Percentiles rank a stretch among this genome's conserved stretches.
Conservation (phyloP, 768 basidiomycete species). For the Gautieria morchelliformis region DNA sequence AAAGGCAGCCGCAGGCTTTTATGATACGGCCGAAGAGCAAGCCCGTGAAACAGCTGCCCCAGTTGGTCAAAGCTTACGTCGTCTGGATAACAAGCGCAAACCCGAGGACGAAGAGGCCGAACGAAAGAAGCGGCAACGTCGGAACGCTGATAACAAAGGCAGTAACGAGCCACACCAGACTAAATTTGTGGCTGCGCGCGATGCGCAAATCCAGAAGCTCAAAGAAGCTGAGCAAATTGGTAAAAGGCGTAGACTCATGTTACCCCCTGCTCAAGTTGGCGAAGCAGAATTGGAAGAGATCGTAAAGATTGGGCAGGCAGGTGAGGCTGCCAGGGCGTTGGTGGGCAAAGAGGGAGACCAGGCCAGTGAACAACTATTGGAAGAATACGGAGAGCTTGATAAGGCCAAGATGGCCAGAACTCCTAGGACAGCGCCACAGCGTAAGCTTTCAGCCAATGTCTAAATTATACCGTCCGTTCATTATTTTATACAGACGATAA, state of each 20-base stretch:
- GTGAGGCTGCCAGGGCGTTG: constrained; percentile 80
- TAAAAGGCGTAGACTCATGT: constrained; percentile 68
- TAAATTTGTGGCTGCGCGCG: constrained; percentile 93
- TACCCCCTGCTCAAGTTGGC: constrained; percentile 88
- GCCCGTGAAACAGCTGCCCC: constrained; percentile 80
- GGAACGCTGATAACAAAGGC: constrained; percentile 55
- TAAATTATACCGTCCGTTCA: constrained; percentile 1
- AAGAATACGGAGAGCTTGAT: constrained; percentile 87
- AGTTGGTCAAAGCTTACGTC: constrained; percentile 80
- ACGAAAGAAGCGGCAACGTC: constrained; percentile 79
- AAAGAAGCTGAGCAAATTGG: constrained; percentile 97
- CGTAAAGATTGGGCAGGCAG: constrained; percentile 92
- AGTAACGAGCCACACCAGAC: constrained; percentile 60
- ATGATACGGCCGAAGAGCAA: constrained; percentile 92
- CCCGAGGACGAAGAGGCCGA: constrained; percentile 92
- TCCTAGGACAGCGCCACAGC: constrained; percentile 86
- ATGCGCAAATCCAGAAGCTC: constrained; percentile 94
- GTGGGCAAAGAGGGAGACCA: constrained; percentile 70
- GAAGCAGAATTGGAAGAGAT: constrained; percentile 95
- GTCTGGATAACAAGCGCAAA: constrained; percentile 94
- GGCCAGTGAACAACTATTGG: constrained; percentile 76
- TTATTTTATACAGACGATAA: constrained; percentile 65
- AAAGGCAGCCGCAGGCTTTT: constrained; percentile 90
- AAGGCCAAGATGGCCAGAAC: constrained; percentile 88
- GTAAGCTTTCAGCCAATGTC: constrained; percentile 35